Conservation (phyloP, 306 rosid genomes). For the Pyrus pyrifolia region DNA sequence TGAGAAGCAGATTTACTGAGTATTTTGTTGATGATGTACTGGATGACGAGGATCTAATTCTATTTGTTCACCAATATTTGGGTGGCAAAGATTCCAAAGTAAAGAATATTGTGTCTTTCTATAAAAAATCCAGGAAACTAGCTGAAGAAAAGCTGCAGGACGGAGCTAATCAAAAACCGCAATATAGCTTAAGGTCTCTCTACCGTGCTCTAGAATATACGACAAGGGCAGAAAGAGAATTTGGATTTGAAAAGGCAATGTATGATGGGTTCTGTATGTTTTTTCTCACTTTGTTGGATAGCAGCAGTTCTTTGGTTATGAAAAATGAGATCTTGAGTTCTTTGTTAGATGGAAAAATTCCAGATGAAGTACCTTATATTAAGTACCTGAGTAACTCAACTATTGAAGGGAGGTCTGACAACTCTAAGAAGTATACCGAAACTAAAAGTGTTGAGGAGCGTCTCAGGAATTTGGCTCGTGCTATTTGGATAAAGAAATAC, state of each 20-base stretch:
- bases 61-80: conserved; percentile 49
- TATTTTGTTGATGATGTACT: conserved; percentile 83
- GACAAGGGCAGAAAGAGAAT: conserved; percentile 49
- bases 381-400: too few relatives aligned
- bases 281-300: conserved; percentile 71
- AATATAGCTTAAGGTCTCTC: conserved; percentile 90
- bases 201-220: conserved; percentile 85
- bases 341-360: conserved; percentile 43
- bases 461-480: conserved; percentile 71
- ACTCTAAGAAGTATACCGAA: conserved; percentile 28
- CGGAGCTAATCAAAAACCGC: conserved; percentile 93
- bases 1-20: conserved; percentile 89
- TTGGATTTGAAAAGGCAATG: conserved; percentile 57
- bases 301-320: conserved; percentile 62
- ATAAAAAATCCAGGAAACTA: conserved; percentile 58
- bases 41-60: conserved; percentile 65
- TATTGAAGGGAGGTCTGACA: too few relatives aligned
- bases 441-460: conserved; percentile 72
- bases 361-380: conserved; percentile 21
- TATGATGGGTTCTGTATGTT: conserved; percentile 91
- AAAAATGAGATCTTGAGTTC: conserved; percentile 41
- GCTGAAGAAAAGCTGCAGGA: conserved; percentile 87
- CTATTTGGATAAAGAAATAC: conserved; percentile 63
- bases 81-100: conserved; percentile 34
- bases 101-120: conserved; percentile 51